Percentiles rank a stretch among this genome's conserved stretches.
phyloP scores from a whole-genome alignment of 2,329 filamentous ascomycete genomes.

The Byssothecium circinans region DNA sequence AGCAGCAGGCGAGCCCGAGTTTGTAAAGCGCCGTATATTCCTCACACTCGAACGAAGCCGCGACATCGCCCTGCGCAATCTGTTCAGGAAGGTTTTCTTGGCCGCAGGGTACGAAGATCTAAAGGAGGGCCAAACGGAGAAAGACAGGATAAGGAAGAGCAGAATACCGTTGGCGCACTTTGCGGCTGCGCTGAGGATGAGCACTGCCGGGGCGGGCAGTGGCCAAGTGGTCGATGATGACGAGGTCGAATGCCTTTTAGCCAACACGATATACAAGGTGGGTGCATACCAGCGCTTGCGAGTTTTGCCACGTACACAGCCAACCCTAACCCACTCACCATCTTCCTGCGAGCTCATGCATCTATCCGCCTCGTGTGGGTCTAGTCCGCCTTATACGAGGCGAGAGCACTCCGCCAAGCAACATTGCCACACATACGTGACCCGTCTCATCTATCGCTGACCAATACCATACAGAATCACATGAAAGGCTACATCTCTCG shows the following conservation, averaged over 20 bases:
- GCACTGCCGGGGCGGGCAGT: slow-evolving; percentile 57
- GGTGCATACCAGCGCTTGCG: slow-evolving; percentile 24
- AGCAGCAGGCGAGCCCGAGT: slow-evolving; percentile 81
- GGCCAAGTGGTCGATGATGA: slow-evolving; percentile 73
- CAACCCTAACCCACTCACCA: slow-evolving; percentile 15
- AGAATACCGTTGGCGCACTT: slow-evolving; percentile 84
- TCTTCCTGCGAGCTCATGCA: slow-evolving; percentile 5
- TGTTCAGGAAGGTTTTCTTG: slow-evolving; percentile 88
- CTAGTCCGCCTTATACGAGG: slow-evolving; percentile 9
- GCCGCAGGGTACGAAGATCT: slow-evolving; percentile 74
- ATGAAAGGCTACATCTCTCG: slow-evolving; percentile 99
- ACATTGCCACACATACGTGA: slow-evolving; percentile 12
- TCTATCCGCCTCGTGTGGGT: slow-evolving; percentile 9
- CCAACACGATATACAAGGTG: slow-evolving; percentile 99
- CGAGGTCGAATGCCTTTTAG: slow-evolving; percentile 91
- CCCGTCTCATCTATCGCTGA: slow-evolving; percentile 20
- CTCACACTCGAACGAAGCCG: slow-evolving; percentile 89
- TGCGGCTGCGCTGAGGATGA: slow-evolving; percentile 77
- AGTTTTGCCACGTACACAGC: slow-evolving; percentile 5
- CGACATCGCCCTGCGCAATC: slow-evolving; percentile 87
- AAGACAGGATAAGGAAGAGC: slow-evolving; percentile 66
- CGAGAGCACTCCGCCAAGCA: slow-evolving; percentile 10
- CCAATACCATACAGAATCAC: slow-evolving; percentile 61
- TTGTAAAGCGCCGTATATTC: slow-evolving; percentile 91
- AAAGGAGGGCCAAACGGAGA: slow-evolving; percentile 67